Evolutionary conservation across 179 eudicot species (phyloP).

Genomic region (Carnegiea gigantea): DNA sequence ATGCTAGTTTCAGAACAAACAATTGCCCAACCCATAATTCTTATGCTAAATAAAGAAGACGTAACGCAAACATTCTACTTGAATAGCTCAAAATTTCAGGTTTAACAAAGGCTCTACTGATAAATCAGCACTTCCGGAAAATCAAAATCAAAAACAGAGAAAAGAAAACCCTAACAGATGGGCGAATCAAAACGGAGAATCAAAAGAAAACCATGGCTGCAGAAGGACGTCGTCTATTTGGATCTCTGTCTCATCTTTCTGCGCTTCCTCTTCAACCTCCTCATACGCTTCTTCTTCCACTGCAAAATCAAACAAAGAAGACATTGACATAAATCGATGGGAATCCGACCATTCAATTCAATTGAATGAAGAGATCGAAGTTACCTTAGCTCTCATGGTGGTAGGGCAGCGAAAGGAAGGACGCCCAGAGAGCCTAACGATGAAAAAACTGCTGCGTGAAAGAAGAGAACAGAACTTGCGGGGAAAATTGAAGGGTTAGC

Average conservation of each 20-base stretch:
- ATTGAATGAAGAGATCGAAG: neutral
- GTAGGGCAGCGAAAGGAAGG: neutral
- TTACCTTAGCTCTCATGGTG: slow-evolving; percentile 22
- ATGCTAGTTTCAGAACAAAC: too few species aligned
- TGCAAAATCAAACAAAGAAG: slow-evolving; percentile 1
- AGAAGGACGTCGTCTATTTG: slow-evolving; percentile 24
- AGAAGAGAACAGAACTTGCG: neutral
- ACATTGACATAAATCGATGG: neutral
- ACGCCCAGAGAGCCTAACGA: neutral
- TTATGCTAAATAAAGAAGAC: neutral
- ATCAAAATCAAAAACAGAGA: neutral
- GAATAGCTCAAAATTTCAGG: neutral
- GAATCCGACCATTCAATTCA: neutral
- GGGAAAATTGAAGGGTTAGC: too few species aligned
- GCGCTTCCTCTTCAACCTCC: slow-evolving; percentile 47
- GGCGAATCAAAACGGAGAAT: neutral
- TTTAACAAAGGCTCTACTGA: neutral
- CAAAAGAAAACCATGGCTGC: neutral
- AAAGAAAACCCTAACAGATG: slow-evolving; percentile 3
- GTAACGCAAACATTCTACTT: neutral
- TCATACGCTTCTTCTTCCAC: slow-evolving; percentile 44
- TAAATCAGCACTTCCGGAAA: neutral
- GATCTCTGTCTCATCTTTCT: slow-evolving; percentile 42
- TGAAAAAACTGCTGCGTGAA: neutral
- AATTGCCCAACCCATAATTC: too few species aligned